These are phyloP conservation scores for Haematococcus sp. DNA, from an alignment of 139 green algal species.

Conservation along the genomic window DNA sequence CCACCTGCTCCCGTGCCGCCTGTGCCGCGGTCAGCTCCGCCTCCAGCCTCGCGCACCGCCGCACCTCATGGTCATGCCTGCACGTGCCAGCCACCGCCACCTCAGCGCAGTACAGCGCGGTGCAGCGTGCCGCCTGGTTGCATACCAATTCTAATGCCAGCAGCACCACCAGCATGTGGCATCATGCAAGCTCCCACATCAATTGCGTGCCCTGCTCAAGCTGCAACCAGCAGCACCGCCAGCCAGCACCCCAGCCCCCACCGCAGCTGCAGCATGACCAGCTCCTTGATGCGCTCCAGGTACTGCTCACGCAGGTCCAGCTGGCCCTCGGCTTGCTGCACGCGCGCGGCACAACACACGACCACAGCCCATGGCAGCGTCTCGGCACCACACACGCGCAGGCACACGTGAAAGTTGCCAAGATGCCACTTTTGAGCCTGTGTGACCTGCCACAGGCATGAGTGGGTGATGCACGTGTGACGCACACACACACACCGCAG, in stretches of 20 bases:
- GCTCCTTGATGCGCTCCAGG: constrained; percentile 10
- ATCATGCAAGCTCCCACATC: too few relatives aligned
- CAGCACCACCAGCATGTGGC: too few relatives aligned
- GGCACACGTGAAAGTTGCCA: not conserved
- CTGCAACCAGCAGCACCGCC: too few relatives aligned
- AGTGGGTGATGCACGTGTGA: too few relatives aligned
- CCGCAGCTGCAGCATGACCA: constrained; percentile 19
- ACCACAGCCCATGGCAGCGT: too few relatives aligned
- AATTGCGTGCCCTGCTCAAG: too few relatives aligned
- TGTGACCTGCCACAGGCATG: not conserved
- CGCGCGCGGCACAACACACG: too few relatives aligned
- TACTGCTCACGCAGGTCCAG: constrained; percentile 26
- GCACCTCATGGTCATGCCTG: constrained; percentile 8
- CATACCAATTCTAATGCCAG: too few relatives aligned
- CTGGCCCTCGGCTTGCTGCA: constrained; percentile 16
- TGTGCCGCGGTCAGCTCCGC: not conserved
- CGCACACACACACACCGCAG: not conserved
- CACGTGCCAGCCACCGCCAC: not conserved
- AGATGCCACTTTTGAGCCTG: not conserved
- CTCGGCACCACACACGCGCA: too few relatives aligned
- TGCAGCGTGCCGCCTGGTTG: not conserved
- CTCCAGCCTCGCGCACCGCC: not conserved
- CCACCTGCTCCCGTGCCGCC: not conserved
- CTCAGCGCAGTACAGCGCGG: not conserved
- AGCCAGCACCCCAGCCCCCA: not conserved